phyloP scores from a whole-genome alignment of 176 grass and related monocot genomes.

The Avena insularis region DNA sequence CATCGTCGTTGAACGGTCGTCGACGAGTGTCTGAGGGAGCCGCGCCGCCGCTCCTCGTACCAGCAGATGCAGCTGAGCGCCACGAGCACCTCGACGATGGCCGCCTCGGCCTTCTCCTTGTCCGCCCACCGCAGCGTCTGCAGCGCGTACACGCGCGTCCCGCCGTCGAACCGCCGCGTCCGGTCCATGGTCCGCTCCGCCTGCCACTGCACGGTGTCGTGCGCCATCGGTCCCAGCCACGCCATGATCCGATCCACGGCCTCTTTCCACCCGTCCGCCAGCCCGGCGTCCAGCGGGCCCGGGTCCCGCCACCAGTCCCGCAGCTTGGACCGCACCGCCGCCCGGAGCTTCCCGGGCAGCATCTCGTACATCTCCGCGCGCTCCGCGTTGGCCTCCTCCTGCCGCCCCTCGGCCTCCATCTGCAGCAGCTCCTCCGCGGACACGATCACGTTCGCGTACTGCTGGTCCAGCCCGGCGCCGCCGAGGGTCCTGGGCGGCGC shows the following conservation, averaged over 20 bases:
- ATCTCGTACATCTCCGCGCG: constrained; percentile 89
- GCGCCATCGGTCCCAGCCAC: constrained; percentile 85
- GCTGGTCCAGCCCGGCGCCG: constrained; percentile 72
- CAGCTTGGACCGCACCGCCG: constrained; percentile 81
- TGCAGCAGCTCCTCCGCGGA: constrained; percentile 72
- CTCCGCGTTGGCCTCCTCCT: constrained; percentile 61
- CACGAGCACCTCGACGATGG: constrained; percentile 94
- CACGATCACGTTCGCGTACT: constrained; percentile 78
- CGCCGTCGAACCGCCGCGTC: constrained; percentile 60
- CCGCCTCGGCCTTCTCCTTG: constrained; percentile 82
- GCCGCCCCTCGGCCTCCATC: constrained; percentile 62
- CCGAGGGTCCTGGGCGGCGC: constrained; percentile 58
- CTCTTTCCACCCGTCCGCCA: constrained; percentile 90
- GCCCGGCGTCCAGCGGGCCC: constrained; percentile 63
- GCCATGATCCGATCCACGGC: constrained; percentile 66
- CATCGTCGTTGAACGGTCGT: constrained; percentile 29
- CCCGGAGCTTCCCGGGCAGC: constrained; percentile 72
- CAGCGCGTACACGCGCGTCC: constrained; percentile 58
- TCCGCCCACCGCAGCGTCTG: constrained; percentile 89
- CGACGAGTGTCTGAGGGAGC: constrained; percentile 39
- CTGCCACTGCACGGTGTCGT: constrained; percentile 77
- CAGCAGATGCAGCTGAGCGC: constrained; percentile 88
- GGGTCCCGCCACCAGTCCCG: constrained; percentile 83
- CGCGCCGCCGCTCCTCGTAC: constrained; percentile 81
- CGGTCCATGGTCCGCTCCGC: constrained; percentile 93